phyloP scores from a whole-genome alignment of 2,329 filamentous ascomycete genomes.

The Cordyceps javanica region DNA sequence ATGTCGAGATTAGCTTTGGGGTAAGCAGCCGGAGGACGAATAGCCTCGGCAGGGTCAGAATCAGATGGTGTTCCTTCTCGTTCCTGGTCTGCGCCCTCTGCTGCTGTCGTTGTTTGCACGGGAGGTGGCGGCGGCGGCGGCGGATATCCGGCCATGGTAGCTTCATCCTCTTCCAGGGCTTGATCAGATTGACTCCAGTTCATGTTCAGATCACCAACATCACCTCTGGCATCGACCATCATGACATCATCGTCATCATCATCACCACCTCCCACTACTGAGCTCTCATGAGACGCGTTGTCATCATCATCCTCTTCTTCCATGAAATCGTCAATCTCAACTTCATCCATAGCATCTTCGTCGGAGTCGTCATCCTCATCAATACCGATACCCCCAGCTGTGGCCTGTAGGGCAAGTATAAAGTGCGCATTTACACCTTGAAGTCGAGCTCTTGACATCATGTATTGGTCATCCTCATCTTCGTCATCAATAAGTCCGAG shows the following conservation, averaged over 20 bases:
- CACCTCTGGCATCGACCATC: conserved; percentile 48
- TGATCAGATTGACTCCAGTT: conserved; percentile 54
- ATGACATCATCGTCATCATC: conserved; percentile 52
- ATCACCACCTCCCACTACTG: conserved; percentile 34
- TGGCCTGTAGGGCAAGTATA: conserved; percentile 31
- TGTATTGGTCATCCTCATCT: conserved; percentile 43
- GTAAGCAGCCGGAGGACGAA: conserved; percentile 56
- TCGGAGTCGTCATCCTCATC: conserved; percentile 25
- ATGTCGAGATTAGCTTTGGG: conserved; percentile 64
- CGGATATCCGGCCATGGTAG: conserved; percentile 68
- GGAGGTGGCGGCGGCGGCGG: conserved; percentile 60
- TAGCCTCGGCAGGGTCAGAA: conserved; percentile 60
- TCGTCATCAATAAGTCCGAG: conserved; percentile 35
- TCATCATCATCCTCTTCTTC: conserved; percentile 48
- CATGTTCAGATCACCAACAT: conserved; percentile 40
- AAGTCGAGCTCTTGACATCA: conserved; percentile 28
- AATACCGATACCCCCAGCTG: conserved; percentile 26
- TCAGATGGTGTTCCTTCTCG: conserved; percentile 64
- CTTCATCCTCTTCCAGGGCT: conserved; percentile 68
- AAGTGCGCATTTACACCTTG: conserved; percentile 31
- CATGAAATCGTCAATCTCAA: conserved; percentile 42
- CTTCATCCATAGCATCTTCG: conserved; percentile 31
- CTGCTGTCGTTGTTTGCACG: conserved; percentile 35
- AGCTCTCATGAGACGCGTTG: conserved; percentile 28
- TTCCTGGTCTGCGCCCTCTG: conserved; percentile 35